Evolutionary conservation across 2,329 filamentous ascomycete genomes (phyloP).

Genomic region (Colletotrichum endophyticum): DNA sequence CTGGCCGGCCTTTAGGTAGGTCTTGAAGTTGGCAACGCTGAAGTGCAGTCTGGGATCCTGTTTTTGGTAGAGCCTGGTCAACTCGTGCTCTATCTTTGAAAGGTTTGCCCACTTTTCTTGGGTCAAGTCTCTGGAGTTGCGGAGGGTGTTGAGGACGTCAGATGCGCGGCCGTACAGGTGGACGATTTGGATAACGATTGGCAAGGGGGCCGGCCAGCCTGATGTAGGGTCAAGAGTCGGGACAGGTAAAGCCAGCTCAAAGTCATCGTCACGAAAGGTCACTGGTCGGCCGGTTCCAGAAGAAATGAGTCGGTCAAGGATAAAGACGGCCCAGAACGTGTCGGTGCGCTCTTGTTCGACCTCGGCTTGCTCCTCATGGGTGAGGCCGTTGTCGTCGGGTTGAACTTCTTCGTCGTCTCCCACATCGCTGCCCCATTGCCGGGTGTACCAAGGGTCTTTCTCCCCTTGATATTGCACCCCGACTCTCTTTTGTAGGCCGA

Average conservation of each 20-base stretch:
- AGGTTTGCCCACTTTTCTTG: slow-evolving; percentile 75
- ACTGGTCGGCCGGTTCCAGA: slow-evolving; percentile 86
- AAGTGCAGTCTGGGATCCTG: slow-evolving; percentile 80
- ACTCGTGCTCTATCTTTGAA: slow-evolving; percentile 78
- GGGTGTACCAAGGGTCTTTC: slow-evolving; percentile 53
- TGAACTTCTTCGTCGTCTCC: slow-evolving; percentile 35
- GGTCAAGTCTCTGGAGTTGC: slow-evolving; percentile 75
- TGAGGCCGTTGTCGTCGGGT: slow-evolving; percentile 45
- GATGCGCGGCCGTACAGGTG: slow-evolving; percentile 86
- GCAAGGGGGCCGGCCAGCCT: slow-evolving; percentile 79
- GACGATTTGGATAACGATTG: slow-evolving; percentile 81
- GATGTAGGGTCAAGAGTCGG: slow-evolving; percentile 57
- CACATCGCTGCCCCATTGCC: slow-evolving; percentile 39
- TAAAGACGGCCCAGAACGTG: slow-evolving; percentile 90
- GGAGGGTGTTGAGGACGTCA: slow-evolving; percentile 83
- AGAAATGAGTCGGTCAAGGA: slow-evolving; percentile 85
- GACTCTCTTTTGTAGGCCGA: slow-evolving; percentile 82
- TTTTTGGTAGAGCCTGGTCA: slow-evolving; percentile 75
- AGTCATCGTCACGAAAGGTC: slow-evolving; percentile 83
- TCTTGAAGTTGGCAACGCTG: slow-evolving; percentile 84
- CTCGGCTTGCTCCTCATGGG: slow-evolving; percentile 61
- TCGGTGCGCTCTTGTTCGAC: slow-evolving; percentile 84
- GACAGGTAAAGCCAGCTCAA: slow-evolving; percentile 75
- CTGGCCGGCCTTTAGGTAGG: slow-evolving; percentile 80
- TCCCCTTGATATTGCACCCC: slow-evolving; percentile 69